A percentile compares a stretch with the other conserved stretches of the same genome.
phyloP scores from a whole-genome alignment of 2,329 filamentous ascomycete genomes.

The Penicillium janthinellum region DNA sequence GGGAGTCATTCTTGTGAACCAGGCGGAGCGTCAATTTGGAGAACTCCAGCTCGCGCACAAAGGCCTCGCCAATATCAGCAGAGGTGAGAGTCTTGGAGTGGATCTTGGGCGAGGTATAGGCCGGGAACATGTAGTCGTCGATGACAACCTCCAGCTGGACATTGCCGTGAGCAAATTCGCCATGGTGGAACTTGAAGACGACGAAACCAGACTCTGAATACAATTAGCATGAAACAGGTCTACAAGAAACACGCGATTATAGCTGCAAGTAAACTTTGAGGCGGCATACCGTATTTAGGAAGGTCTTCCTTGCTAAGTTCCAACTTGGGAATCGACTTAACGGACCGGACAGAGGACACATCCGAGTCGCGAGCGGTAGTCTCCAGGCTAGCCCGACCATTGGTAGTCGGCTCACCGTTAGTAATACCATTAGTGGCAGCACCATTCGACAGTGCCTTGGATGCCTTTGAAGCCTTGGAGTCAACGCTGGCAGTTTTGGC shows the following conservation, averaged over 20 bases:
- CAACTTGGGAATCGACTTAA: constrained; percentile 70
- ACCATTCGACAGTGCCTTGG: constrained; percentile 21
- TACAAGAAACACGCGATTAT: not conserved
- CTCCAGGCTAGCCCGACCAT: constrained; percentile 37
- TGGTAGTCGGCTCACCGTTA: constrained; percentile 43
- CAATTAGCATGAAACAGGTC: constrained; percentile 38
- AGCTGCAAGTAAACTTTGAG: not conserved
- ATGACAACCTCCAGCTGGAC: constrained; percentile 85
- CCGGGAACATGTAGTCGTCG: constrained; percentile 91
- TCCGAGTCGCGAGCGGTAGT: constrained; percentile 47
- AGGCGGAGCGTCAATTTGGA: constrained; percentile 88
- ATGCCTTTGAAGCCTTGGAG: constrained; percentile 25
- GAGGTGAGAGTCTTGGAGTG: constrained; percentile 70
- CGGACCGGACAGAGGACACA: constrained; percentile 46
- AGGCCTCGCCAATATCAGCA: constrained; percentile 91
- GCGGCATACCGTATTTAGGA: constrained; percentile 66
- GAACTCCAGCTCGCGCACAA: constrained; percentile 96
- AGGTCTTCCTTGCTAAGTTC: constrained; percentile 78
- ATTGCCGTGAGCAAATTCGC: constrained; percentile 74
- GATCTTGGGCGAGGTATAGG: constrained; percentile 79
- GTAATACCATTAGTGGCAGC: constrained; percentile 34
- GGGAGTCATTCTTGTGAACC: constrained; percentile 75
- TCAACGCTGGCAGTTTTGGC: constrained; percentile 34
- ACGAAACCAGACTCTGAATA: constrained; percentile 78
- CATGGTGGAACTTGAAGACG: constrained; percentile 92